Percentiles rank a stretch among this genome's conserved stretches.
These are phyloP conservation scores for Aspergillus alliaceus DNA, from an alignment of 2,329 filamentous ascomycete species.

Conservation along the genomic window DNA sequence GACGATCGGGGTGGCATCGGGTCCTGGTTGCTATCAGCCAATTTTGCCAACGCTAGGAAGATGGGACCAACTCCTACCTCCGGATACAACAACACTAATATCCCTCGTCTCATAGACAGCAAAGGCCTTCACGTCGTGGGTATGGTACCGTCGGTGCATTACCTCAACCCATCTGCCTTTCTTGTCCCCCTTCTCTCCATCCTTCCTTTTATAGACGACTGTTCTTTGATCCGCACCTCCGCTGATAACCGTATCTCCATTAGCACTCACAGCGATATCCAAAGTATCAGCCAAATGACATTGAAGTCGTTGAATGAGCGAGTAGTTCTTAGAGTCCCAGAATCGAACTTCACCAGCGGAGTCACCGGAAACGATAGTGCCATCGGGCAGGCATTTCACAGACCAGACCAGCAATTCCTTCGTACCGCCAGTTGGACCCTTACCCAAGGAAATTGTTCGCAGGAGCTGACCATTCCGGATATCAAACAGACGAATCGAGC, in stretches of 20 bases:
- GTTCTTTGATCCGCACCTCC: slow-evolving; percentile 90
- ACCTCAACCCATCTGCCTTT: slow-evolving; percentile 75
- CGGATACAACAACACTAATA: slow-evolving; percentile 85
- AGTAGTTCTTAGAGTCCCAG: slow-evolving; percentile 92
- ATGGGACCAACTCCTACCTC: slow-evolving; percentile 61
- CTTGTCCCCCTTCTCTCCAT: slow-evolving; percentile 51
- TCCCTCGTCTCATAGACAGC: slow-evolving; percentile 81
- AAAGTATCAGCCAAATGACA: slow-evolving; percentile 88
- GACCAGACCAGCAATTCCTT: slow-evolving; percentile 92
- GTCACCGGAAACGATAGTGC: slow-evolving; percentile 91
- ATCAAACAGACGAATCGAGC: slow-evolving; percentile 89
- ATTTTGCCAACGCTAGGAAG: neutral
- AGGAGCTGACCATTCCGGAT: slow-evolving; percentile 73
- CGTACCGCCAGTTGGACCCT: slow-evolving; percentile 71
- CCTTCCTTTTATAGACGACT: slow-evolving; percentile 71
- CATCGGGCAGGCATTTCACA: slow-evolving; percentile 81
- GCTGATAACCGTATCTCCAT: slow-evolving; percentile 80
- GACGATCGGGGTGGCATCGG: slow-evolving; percentile 80
- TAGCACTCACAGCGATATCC: slow-evolving; percentile 76
- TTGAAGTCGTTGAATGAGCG: slow-evolving; percentile 79
- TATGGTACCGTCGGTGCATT: slow-evolving; percentile 83
- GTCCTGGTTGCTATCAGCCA: slow-evolving; percentile 54
- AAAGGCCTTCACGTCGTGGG: slow-evolving; percentile 94
- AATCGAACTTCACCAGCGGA: slow-evolving; percentile 91
- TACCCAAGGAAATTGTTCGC: slow-evolving; percentile 81